Conservation (phyloP, 805 yeast species). For the Clavispora vitiphila region DNA sequence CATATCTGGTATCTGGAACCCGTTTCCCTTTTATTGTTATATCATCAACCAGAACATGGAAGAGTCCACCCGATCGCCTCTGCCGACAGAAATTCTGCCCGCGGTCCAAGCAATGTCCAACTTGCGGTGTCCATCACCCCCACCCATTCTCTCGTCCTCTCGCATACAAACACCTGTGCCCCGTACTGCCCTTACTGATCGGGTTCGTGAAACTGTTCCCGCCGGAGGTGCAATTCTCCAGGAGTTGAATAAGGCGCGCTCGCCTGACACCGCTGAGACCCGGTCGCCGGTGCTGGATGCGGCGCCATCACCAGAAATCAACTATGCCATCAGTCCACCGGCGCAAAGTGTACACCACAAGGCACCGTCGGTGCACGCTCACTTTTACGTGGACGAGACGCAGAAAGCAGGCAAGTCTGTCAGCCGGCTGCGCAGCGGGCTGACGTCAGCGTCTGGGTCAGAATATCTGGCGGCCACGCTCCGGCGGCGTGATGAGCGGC, state of each 20-base stretch:
- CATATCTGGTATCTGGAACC: background rate
- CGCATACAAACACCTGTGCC: conserved; percentile 3
- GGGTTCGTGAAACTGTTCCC: conserved; percentile 28
- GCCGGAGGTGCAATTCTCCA: conserved; percentile 45
- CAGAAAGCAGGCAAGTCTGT: conserved; percentile 40
- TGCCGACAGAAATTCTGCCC: conserved; percentile 32
- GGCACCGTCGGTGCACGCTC: conserved; percentile 70
- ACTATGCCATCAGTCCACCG: conserved; percentile 28
- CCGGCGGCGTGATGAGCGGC: conserved; percentile 10
- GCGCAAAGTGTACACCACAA: conserved; percentile 40
- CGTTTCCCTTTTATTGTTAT: no score
- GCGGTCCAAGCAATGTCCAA: conserved; percentile 54
- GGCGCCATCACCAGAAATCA: conserved; percentile 13
- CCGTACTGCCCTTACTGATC: conserved; percentile 1
- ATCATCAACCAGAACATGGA: no score
- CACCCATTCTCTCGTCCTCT: conserved; percentile 48
- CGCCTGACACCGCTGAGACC: background rate
- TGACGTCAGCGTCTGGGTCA: conserved; percentile 25
- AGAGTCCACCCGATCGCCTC: background rate
- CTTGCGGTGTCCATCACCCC: conserved; percentile 67
- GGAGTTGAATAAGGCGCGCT: conserved; percentile 7
- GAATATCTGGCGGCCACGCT: conserved; percentile 15
- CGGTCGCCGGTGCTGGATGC: background rate
- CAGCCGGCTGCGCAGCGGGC: conserved; percentile 36
- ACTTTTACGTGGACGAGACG: conserved; percentile 66